phyloP scores from a whole-genome alignment of 164 flowering plant species.

The Kalanchoe fedtschenkoi region DNA sequence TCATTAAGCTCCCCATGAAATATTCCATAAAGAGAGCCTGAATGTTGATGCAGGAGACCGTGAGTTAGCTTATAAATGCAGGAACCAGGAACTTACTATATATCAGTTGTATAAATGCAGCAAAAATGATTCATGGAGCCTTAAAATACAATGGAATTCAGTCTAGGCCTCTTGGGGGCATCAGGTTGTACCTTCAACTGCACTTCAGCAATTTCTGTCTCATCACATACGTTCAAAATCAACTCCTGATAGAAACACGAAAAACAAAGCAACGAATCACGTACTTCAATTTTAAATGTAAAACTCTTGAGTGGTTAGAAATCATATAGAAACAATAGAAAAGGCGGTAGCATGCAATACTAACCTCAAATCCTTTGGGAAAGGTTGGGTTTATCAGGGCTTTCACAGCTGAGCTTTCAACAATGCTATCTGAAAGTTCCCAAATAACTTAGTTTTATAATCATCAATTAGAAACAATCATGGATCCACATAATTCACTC shows the following conservation, averaged over 20 bases:
- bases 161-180: background rate
- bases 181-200: slow-evolving; percentile 50
- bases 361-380: slow-evolving; percentile 70
- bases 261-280: background rate
- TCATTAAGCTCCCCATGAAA: too few species aligned
- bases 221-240: slow-evolving; percentile 70
- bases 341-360: background rate
- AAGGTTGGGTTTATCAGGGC: slow-evolving; percentile 27
- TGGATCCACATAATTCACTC: too few species aligned
- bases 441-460: slow-evolving; percentile 15
- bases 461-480: background rate
- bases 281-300: background rate
- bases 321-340: too few species aligned
- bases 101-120: background rate
- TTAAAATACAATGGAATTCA: too few species aligned
- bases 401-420: slow-evolving; percentile 24
- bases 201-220: slow-evolving; percentile 71
- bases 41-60: too few species aligned
- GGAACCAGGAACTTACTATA: too few species aligned
- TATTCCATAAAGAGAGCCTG: too few species aligned
- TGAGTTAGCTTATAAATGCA: too few species aligned
- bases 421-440: slow-evolving; percentile 16
- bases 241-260: slow-evolving; percentile 33
- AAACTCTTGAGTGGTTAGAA: too few species aligned
- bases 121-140: background rate